phyloP scores from a whole-genome alignment of 1,139 yeast genomes.

The Entelexis paramagnoliae region DNA sequence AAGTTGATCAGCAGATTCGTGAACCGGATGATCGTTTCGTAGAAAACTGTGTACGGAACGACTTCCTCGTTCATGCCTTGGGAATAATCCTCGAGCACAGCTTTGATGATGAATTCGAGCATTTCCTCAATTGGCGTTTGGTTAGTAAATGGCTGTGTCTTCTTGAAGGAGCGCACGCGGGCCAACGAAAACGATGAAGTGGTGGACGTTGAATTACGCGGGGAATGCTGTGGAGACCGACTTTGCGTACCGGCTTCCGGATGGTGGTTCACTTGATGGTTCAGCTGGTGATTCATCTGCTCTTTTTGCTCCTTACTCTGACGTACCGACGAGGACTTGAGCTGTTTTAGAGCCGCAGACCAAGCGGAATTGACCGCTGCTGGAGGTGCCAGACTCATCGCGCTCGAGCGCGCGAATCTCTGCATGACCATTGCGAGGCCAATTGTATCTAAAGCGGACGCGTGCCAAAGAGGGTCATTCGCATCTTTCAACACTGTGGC shows the following conservation, averaged over 20 bases:
- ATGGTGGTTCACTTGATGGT: background rate
- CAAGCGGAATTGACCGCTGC: conserved; percentile 21
- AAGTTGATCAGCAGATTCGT: conserved; percentile 51
- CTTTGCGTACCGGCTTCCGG: background rate
- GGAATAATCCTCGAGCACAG: conserved; percentile 38
- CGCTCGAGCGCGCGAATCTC: conserved; percentile 33
- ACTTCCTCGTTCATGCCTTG: conserved; percentile 45
- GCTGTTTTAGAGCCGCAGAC: conserved; percentile 22
- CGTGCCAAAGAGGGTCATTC: conserved; percentile 80
- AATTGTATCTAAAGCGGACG: conserved; percentile 71
- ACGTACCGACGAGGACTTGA: background rate
- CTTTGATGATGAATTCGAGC: conserved; percentile 28
- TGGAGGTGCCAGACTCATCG: conserved; percentile 5
- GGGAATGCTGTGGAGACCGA: conserved; percentile 3
- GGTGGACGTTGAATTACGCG: conserved; percentile 2
- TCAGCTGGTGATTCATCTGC: background rate
- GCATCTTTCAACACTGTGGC: conserved; percentile 47
- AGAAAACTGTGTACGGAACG: conserved; percentile 73
- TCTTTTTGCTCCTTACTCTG: background rate
- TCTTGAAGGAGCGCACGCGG: conserved; percentile 8
- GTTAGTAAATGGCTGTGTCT: conserved; percentile 16
- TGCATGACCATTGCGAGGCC: conserved; percentile 56
- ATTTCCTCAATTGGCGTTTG: conserved; percentile 18
- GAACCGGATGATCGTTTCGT: conserved; percentile 59
- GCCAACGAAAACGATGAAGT: conserved; percentile 8